Conservation (phyloP, 208 protist species). For the Tritrichomonas foetus region DNA sequence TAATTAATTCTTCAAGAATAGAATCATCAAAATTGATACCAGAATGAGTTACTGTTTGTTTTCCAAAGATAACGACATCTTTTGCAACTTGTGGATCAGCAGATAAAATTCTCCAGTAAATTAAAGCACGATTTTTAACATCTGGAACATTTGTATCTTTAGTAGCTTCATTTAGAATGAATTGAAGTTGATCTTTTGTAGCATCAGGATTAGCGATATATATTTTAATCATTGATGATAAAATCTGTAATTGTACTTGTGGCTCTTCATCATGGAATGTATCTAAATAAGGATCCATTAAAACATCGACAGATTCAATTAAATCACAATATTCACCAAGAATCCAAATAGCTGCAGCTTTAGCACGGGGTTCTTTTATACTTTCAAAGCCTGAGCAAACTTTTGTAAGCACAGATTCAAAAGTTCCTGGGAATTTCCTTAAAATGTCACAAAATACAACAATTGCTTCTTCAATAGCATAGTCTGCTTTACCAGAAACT, state of each 20-base stretch:
- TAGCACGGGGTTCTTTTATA: conserved; percentile 3
- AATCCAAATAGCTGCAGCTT: conserved; percentile 31
- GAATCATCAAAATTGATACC: neutral
- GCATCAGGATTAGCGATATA: conserved; percentile 9
- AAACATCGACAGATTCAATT: conserved; percentile 80
- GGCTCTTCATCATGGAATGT: conserved; percentile 18
- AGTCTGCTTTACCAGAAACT: conserved; percentile 73
- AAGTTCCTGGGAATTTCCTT: conserved; percentile 77
- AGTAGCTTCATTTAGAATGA: neutral
- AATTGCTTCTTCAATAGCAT: conserved; percentile 86
- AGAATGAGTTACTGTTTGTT: neutral
- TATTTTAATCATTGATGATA: neutral
- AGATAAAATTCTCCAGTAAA: conserved; percentile 25
- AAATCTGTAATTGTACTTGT: neutral
- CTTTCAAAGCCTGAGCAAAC: conserved; percentile 80
- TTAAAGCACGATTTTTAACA: neutral
- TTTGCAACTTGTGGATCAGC: neutral
- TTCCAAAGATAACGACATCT: neutral
- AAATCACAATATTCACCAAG: conserved; percentile 79
- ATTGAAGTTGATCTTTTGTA: neutral
- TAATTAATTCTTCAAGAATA: neutral
- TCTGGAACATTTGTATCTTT: neutral
- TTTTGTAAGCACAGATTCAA: conserved; percentile 47
- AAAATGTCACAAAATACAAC: conserved; percentile 91
- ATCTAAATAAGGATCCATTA: conserved; percentile 67